phyloP scores from a whole-genome alignment of 1,284 basidiomycete genomes.

The Cystobasidiaceae sp. region DNA sequence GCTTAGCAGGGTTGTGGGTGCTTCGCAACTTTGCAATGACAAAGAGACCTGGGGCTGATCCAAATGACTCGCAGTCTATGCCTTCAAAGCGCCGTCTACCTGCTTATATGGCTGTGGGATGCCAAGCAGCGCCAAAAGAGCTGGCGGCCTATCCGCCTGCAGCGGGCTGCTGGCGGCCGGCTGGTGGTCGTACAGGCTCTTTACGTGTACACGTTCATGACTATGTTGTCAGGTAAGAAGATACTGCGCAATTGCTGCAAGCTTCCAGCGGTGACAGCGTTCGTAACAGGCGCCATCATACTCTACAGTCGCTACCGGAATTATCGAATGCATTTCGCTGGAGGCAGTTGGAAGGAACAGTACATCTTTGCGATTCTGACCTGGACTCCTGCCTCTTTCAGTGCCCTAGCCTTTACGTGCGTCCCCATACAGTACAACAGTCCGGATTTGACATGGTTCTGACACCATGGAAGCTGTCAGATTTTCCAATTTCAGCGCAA shows the following conservation, averaged over 20 bases:
- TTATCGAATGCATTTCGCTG: no score
- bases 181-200: background rate
- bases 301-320: no score
- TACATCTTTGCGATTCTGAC: background rate
- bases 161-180: background rate
- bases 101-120: background rate
- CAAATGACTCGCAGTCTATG: no score
- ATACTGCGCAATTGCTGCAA: no score
- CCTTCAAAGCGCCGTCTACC: background rate
- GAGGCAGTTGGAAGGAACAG: no score
- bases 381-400: background rate
- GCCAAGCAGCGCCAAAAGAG: background rate
- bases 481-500: background rate
- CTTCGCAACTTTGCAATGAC: no score
- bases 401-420: background rate
- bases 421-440: no score
- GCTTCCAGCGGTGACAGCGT: no score
- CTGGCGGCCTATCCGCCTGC: background rate
- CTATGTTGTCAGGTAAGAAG: background rate
- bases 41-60: no score
- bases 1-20: no score
- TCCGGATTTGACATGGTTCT: background rate
- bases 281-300: no score
- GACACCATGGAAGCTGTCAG: background rate
- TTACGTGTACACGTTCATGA: background rate